Evolutionary conservation across 2,329 filamentous ascomycete species (phyloP), one percentile per base, ranked within the genome.

Genomic region (Cryphonectria radicalis): DNA sequence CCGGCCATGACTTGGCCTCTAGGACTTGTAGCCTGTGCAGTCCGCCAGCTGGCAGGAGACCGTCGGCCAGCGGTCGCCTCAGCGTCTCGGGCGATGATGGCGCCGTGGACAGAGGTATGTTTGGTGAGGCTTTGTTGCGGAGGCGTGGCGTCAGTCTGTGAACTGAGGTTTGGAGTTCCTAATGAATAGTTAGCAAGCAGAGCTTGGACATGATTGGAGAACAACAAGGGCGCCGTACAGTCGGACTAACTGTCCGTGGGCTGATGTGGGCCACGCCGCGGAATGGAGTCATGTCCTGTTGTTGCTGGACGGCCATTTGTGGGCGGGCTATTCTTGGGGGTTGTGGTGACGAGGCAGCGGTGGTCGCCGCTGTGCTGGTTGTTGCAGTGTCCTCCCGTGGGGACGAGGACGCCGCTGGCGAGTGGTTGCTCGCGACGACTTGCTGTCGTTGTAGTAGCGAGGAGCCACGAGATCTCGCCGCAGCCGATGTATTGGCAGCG

Each of bases 121-220:
- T 40, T 40, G 55, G n/a, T 40, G 62, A 53, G 37, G 46, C 28
- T 10, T 19, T n/a, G 25, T 25, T 37, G 19, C 53, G 57, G 43
- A 59, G n/a, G n/a, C 53, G 63, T 63, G 32, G 32, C 28, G 43
- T 42, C 46, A 32, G 5, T 28, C 25, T 43, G 8, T 50, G 13
- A 17, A 57, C 46, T n/a, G 50, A 13, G 28, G 46, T 37, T 25
- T 50, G 63, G 17, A 62, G 35, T 63, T 69, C 72, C 72, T 73
- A 66, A 35, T 63, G n/a, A 53, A 59, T 40, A n/a, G 69, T 73
- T 40, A 73, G 69, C 60, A 71, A 22, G 43, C 37, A 40, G n/a
- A 65, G n/a, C 42, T 53, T 65, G 11, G 63, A n/a, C 37, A 60
- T 55, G 3, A 46, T 69, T 3, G 32, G 19, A 25, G 17, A 40